Conservation (phyloP, 164 flowering plant species). For the Macadamia integrifolia region DNA sequence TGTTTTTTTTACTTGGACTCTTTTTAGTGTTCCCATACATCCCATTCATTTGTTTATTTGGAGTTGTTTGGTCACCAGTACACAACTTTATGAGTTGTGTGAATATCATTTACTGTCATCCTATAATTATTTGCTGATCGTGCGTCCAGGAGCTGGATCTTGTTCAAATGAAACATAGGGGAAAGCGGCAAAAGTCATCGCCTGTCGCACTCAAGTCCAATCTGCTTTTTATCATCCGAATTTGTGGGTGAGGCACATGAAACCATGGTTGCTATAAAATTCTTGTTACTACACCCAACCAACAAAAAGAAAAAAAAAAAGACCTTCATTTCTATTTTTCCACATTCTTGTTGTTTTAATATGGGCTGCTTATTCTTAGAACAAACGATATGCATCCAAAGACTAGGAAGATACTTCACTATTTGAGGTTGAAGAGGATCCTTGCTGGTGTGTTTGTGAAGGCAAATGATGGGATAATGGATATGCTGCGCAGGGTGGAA, state of each 20-base stretch:
- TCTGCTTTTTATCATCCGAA: conserved; percentile 70
- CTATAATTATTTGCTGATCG: neutral
- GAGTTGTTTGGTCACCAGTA: no score
- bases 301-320: no score
- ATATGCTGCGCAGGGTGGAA: conserved; percentile 61
- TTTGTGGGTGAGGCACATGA: conserved; percentile 49
- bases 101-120: neutral
- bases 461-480: conserved; percentile 47
- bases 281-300: no score
- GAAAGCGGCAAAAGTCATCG: conserved; percentile 27
- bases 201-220: conserved; percentile 26
- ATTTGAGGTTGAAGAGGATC: conserved; percentile 38
- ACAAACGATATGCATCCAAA: conserved; percentile 65
- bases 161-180: conserved; percentile 59
- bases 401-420: conserved; percentile 47
- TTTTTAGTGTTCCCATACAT: neutral
- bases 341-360: neutral
- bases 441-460: conserved; percentile 63
- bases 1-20: neutral
- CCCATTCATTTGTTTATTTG: no score
- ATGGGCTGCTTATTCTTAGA: conserved; percentile 25
- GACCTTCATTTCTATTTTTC: neutral
- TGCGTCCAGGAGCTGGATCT: conserved; percentile 62
- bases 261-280: neutral
- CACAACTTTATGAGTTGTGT: no score